These are phyloP conservation scores for Cladosporium sp. DNA, from an alignment of 2,329 filamentous ascomycete genomes.

Conservation along the genomic window DNA sequence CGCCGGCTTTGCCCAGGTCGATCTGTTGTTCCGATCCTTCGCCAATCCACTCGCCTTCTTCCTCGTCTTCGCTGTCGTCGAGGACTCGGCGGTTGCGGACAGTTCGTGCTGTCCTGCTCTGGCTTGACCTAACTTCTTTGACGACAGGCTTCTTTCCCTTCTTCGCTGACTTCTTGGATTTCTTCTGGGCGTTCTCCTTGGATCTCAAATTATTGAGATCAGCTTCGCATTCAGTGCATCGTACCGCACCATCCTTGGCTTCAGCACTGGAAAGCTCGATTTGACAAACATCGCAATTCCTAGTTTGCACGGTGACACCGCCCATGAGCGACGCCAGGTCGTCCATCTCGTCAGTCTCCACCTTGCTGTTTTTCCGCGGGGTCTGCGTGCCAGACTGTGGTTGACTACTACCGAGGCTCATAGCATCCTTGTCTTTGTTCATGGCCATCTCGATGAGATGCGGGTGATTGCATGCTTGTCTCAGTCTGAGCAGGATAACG, in stretches of 20 bases:
- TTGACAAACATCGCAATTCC: conserved; percentile 79
- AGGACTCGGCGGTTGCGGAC: conserved; percentile 51
- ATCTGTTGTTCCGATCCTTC: conserved; percentile 57
- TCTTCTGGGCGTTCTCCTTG: conserved; percentile 30
- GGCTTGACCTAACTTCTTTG: conserved; percentile 26
- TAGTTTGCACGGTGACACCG: conserved; percentile 69
- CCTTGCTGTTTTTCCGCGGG: conserved; percentile 37
- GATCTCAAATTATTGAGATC: conserved; percentile 58
- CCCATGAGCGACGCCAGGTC: conserved; percentile 81
- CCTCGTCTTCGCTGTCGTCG: conserved; percentile 56
- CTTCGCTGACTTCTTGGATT: conserved; percentile 19
- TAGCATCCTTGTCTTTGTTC: conserved; percentile 78
- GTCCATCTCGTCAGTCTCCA: conserved; percentile 64
- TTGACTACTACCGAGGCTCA: conserved; percentile 49
- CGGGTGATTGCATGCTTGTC: conserved; percentile 93
- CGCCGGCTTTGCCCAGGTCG: conserved; percentile 59
- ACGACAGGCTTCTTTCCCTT: conserved; percentile 13
- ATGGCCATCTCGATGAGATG: conserved; percentile 80
- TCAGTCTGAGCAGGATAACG: conserved; percentile 79
- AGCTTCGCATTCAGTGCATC: conserved; percentile 68
- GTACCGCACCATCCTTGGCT: conserved; percentile 45
- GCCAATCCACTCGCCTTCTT: conserved; percentile 69
- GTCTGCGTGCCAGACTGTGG: conserved; percentile 37
- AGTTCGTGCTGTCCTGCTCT: conserved; percentile 30
- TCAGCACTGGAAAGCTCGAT: conserved; percentile 56